These are phyloP conservation scores for Lenzites betulinus DNA, from an alignment of 768 basidiomycete genomes.

Conservation along the genomic window DNA sequence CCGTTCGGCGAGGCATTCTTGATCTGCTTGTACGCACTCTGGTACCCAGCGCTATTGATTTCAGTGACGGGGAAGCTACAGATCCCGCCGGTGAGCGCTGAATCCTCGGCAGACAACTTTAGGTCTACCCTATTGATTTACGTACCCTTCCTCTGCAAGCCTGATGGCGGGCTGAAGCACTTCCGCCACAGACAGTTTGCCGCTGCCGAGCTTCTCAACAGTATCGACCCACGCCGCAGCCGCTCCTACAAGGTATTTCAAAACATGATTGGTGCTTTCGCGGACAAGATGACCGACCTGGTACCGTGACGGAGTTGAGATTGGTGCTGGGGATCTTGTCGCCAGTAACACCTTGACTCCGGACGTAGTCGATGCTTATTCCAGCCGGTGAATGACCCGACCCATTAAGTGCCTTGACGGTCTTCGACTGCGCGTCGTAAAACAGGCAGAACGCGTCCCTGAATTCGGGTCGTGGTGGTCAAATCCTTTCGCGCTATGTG, in stretches of 20 bases:
- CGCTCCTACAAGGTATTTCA: conserved; percentile 54
- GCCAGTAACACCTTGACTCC: conserved; percentile 67
- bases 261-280: background rate
- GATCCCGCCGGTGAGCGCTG: background rate
- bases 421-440: conserved; percentile 81
- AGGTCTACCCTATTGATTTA: background rate
- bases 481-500: background rate
- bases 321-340: conserved; percentile 74
- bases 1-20: conserved; percentile 85
- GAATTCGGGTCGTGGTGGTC: background rate
- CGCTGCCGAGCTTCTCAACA: conserved; percentile 78
- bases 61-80: conserved; percentile 88
- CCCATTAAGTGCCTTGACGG: conserved; percentile 88
- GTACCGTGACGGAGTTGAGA: conserved; percentile 90
- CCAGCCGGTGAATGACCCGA: conserved; percentile 86
- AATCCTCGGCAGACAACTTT: too few relatives aligned
- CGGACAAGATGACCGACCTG: conserved; percentile 45
- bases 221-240: conserved; percentile 96
- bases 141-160: conserved; percentile 87
- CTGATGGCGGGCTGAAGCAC: conserved; percentile 87
- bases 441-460: conserved; percentile 94
- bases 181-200: conserved; percentile 64
- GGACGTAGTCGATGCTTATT: conserved; percentile 72
- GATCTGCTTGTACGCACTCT: conserved; percentile 66
- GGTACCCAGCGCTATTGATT: conserved; percentile 58